Base-by-base conservation (phyloP, 78 protist species). In the Cavenderia fasciculata region DNA sequence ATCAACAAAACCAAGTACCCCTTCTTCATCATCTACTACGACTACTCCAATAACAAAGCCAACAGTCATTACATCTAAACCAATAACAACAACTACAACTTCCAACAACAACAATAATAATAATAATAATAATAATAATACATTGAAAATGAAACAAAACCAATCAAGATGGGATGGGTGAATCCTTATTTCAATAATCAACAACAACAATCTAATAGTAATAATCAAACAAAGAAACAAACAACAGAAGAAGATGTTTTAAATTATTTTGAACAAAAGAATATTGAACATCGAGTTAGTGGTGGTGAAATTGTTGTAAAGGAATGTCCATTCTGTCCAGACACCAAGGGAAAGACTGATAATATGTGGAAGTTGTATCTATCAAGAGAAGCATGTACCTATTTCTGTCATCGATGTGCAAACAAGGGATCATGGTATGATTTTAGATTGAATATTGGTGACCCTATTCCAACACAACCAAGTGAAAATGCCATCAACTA, bases 341-440 rank as follows among this genome's bases (percentile, higher is more conserved):
- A 86, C 46, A 71, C 82, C 0, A 74, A 88, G 59, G 94, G 79
- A 18, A 74, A 76, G 44, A 23, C 69, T 8, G 94, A 89, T 66
- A 94, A 94, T 59, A 21, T 73, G 11, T 94, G 91, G 93, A 94
- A 94, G 72, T 31, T 94, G 8, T 94, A 94, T 70, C 56, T 94
- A 0, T 54, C 76, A 2, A 52, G 85, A 59, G 66, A 63, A 4
- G 54, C 76, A 2, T 87, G 87, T 12, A 71, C 86, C 19, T 94
- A 19, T 51, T 68, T 44, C 36, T 94, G 96, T 33, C 92, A 82
- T 25, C 75, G 96, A 33, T 94, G 96, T 27, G 56, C 65, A 16
- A 49, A 46, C 34, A 78, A 78, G 23, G 96, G 96, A 36, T 73
- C 86, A 25, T 94, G 94, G 94, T 89, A 61, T 33, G 94, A 88